Evolutionary conservation across 306 rosid species (phyloP).

Genomic region (Sophora flavescens): DNA sequence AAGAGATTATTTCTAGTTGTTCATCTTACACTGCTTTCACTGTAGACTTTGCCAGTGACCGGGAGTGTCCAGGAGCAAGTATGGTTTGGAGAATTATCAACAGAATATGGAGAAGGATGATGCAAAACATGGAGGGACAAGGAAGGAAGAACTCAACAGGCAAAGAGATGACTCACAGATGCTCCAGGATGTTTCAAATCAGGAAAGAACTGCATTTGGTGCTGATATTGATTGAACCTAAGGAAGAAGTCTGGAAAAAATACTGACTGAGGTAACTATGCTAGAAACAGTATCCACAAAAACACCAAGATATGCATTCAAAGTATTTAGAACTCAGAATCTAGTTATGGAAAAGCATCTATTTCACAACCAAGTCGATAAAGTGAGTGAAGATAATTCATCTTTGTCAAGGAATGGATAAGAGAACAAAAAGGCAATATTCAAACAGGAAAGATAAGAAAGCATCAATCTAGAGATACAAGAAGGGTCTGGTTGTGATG

Average conservation of each 20-base stretch:
- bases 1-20: slow-evolving; percentile 73
- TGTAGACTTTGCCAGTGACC: slow-evolving; percentile 70
- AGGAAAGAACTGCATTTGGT: slow-evolving; percentile 45
- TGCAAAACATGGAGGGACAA: slow-evolving; percentile 47
- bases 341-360: slow-evolving; percentile 56
- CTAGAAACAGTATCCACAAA: slow-evolving; percentile 54
- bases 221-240: slow-evolving; percentile 58
- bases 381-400: slow-evolving; percentile 56
- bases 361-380: slow-evolving; percentile 53
- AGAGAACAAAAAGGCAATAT: slow-evolving; percentile 53
- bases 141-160: slow-evolving; percentile 52
- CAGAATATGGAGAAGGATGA: slow-evolving; percentile 53
- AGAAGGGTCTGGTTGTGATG: slow-evolving; percentile 46
- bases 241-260: slow-evolving; percentile 81
- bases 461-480: slow-evolving; percentile 48
- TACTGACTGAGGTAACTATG: slow-evolving; percentile 49
- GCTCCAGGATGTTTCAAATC: slow-evolving; percentile 44
- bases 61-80: slow-evolving; percentile 67
- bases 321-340: slow-evolving; percentile 48
- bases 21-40: slow-evolving; percentile 82
- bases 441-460: slow-evolving; percentile 57
- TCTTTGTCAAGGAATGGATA: slow-evolving; percentile 46
- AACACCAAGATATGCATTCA: slow-evolving; percentile 53
- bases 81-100: slow-evolving; percentile 58
- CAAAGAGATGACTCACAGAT: slow-evolving; percentile 43